A percentile compares a stretch with the other conserved stretches of the same genome.
Conservation (phyloP, 2,329 filamentous ascomycete species). For the Bimuria novae-zelandiae region DNA sequence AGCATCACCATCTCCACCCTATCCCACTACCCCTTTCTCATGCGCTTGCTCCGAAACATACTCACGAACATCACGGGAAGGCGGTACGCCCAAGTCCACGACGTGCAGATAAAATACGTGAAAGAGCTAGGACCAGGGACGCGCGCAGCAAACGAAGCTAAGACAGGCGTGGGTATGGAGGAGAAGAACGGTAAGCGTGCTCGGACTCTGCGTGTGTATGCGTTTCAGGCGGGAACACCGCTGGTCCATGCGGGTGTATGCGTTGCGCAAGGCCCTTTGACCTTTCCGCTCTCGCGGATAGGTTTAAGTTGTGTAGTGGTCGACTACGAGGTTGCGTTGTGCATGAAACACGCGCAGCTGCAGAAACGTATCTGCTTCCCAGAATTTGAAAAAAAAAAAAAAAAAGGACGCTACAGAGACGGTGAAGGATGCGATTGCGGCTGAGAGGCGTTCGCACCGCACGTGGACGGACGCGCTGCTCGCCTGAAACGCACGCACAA, state of each 20-base stretch:
- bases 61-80: slow-evolving; percentile 11
- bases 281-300: no score
- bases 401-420: no score
- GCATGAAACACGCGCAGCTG: not conserved
- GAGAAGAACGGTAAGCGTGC: slow-evolving; percentile 26
- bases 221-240: not conserved
- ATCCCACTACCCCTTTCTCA: not conserved
- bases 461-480: not conserved
- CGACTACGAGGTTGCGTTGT: no score
- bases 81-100: slow-evolving; percentile 37
- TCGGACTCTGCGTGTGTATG: not conserved
- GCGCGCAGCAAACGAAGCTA: slow-evolving; percentile 3
- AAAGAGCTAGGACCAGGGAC: not conserved
- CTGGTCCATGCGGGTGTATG: no score
- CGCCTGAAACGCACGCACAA: not conserved
- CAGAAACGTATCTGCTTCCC: not conserved
- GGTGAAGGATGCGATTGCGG: no score
- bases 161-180: slow-evolving; percentile 19
- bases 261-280: no score
- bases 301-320: no score
- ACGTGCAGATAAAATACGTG: slow-evolving; percentile 22
- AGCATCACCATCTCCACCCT: not conserved
- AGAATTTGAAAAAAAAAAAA: no score
- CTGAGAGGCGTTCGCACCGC: not conserved
- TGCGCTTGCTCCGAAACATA: not conserved